Percentiles rank a stretch among this genome's conserved stretches.
phyloP scores from a whole-genome alignment of 345 rosid genomes.

The Lumnitzera littorea region DNA sequence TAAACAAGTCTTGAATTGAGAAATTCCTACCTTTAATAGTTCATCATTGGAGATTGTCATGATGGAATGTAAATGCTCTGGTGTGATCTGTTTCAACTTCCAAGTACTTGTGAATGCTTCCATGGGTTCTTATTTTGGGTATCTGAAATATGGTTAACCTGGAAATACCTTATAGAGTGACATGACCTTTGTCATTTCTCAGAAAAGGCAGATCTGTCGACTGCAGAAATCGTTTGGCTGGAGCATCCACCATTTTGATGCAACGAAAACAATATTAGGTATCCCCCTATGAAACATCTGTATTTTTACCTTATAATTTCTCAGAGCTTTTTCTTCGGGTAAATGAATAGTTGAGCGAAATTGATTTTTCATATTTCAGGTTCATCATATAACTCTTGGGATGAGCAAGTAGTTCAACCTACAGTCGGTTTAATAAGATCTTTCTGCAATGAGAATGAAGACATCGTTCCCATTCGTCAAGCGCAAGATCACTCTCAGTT shows the following conservation, averaged over 20 bases:
- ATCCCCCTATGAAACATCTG: not conserved
- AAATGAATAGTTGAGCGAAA: not conserved
- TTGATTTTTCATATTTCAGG: conserved; percentile 28
- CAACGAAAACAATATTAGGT: conserved; percentile 60
- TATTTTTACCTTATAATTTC: not conserved
- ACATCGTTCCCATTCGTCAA: conserved; percentile 5
- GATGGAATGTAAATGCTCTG: no score
- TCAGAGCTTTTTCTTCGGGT: not conserved
- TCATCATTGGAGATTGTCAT: no score
- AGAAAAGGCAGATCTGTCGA: conserved; percentile 70
- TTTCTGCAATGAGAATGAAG: conserved; percentile 34
- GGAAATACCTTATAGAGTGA: not conserved
- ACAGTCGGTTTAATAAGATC: conserved; percentile 37
- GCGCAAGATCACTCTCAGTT: conserved; percentile 1
- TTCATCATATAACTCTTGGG: conserved; percentile 65
- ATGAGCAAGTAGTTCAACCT: conserved; percentile 51
- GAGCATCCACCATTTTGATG: conserved; percentile 62
- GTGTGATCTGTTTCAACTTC: not conserved
- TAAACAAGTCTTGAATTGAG: no score
- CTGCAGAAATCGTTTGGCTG: conserved; percentile 71
- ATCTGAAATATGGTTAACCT: no score
- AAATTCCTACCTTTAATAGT: no score
- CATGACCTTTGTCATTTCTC: conserved; percentile 11
- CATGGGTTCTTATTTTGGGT: no score
- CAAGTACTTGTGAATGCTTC: no score